phyloP scores from a whole-genome alignment of 345 rosid genomes.

The Gossypium bickii region DNA sequence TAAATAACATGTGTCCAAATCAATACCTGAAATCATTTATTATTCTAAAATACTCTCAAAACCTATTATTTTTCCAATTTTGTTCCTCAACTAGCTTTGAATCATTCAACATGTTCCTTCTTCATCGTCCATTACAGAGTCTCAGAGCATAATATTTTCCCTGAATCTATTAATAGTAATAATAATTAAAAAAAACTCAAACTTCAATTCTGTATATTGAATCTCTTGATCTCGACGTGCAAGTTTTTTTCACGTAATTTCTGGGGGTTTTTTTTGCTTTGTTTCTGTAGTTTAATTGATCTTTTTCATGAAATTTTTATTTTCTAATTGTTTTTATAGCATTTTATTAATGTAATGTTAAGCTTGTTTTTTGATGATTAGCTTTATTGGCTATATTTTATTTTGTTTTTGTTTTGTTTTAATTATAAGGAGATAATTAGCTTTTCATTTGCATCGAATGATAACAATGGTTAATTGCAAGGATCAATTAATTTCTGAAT shows the following conservation, averaged over 20 bases:
- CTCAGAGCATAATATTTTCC: too few species aligned
- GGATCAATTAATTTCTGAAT: not conserved
- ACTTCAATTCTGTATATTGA: not conserved
- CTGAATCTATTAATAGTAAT: too few species aligned
- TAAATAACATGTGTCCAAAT: too few species aligned
- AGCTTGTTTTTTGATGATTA: not conserved
- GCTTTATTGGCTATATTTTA: not conserved
- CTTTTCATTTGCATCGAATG: not conserved
- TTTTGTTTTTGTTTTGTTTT: not conserved
- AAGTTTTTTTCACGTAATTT: not conserved
- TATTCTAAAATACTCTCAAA: fast-evolving
- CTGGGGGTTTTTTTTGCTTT: not conserved
- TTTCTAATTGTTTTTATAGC: not conserved
- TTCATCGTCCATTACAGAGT: too few species aligned
- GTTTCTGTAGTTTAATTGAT: not conserved
- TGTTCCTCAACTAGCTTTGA: too few species aligned
- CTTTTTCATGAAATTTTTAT: not conserved
- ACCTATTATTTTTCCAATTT: too few species aligned
- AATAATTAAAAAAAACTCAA: not conserved
- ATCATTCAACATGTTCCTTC: too few species aligned
- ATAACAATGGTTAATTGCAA: too few species aligned
- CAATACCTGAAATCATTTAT: too few species aligned
- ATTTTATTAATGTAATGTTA: not conserved
- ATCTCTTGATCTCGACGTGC: not conserved
- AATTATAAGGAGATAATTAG: not conserved